Base-by-base conservation (phyloP, 225 moss, liverwort and hornwort species). In the Bryum argenteum region DNA sequence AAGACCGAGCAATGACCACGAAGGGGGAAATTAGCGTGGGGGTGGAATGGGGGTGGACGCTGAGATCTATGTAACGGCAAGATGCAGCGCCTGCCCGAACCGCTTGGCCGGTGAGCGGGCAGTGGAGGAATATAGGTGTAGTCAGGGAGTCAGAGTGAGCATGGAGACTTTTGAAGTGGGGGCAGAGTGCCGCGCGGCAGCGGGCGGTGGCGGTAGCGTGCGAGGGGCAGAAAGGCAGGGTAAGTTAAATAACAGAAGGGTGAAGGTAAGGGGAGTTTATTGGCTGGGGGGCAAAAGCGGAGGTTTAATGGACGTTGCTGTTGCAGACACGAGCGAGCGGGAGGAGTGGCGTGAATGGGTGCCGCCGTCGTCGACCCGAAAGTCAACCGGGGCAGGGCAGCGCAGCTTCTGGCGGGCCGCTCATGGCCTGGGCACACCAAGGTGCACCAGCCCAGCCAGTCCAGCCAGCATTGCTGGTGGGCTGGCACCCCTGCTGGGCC, bases 311-410 rank as follows among this genome's bases (percentile, higher is more conserved):
- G 45, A 14, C 11, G 2, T 45, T 45, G 14, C 5, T 48, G 48
- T 16, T 6, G 17, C 0, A 17, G n/a, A 26, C 72, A 41, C 40
- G 6, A 55, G 54, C 13, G 54, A 53, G 41, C 11, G 65, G 10
- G 3, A 17, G 10, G 18, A 14, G 9, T 10, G 28, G 20, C 15
- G 51, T 26, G n/a, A 66, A 45, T 26, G 3, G 18, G 14, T 38
- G 17, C 61, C 66, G 26, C 26, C 61, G 7, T 6, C 4, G 21
- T 62, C 55, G 26, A 33, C 28, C 0, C 16, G 0, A 17, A 61
- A 58, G 76, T 80, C 76, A 80, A 76, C 76, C 9, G 15, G 61
- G 61, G 56, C 56, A 56, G 48, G n/a, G 56, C 50, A 33, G 33
- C 0, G 33, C 2, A 33, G 33, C 33, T 26, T 26, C 26, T 6